A percentile compares a stretch with the other conserved stretches of the same genome.
These are phyloP conservation scores for Cladosporium halotolerans DNA, from an alignment of 2,329 filamentous ascomycete genomes.

Conservation along the genomic window DNA sequence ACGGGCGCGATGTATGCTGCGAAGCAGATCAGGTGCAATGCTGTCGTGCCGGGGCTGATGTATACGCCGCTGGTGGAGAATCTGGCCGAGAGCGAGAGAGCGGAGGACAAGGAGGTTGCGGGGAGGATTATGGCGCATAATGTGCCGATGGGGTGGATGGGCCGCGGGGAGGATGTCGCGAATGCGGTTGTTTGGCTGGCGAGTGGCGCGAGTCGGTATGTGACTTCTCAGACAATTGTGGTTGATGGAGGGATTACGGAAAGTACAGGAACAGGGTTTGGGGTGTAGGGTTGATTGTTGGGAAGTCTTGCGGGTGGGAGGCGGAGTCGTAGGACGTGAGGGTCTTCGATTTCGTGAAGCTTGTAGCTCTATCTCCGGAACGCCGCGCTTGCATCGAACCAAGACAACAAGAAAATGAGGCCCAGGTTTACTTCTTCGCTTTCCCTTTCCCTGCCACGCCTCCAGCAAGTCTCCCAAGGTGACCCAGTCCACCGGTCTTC, in stretches of 20 bases:
- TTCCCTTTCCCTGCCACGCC: constrained; percentile 8
- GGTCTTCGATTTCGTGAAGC: not conserved
- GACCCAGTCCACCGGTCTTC: not conserved
- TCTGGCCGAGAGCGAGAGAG: constrained; percentile 39
- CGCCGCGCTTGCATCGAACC: not conserved
- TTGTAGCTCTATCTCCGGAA: not conserved
- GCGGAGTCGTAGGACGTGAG: too few species aligned
- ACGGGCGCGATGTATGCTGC: constrained; percentile 43
- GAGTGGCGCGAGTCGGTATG: constrained; percentile 74
- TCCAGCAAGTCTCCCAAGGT: constrained; percentile 1
- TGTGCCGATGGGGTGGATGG: constrained; percentile 55
- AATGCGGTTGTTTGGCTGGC: constrained; percentile 87
- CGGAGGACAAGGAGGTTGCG: constrained; percentile 45
- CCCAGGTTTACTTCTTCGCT: constrained; percentile 8
- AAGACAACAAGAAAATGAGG: not conserved
- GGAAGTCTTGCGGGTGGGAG: not conserved
- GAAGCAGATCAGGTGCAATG: constrained; percentile 44
- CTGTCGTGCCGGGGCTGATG: constrained; percentile 52
- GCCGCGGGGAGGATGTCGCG: constrained; percentile 57
- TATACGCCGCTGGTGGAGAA: constrained; percentile 47
- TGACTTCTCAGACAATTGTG: constrained; percentile 71
- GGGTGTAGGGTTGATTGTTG: not conserved
- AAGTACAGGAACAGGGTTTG: constrained; percentile 21
- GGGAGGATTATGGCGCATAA: constrained; percentile 48
- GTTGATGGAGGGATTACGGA: constrained; percentile 26